phyloP scores from a whole-genome alignment of 495 filamentous ascomycete species.

The Daldinia vernicosa region DNA sequence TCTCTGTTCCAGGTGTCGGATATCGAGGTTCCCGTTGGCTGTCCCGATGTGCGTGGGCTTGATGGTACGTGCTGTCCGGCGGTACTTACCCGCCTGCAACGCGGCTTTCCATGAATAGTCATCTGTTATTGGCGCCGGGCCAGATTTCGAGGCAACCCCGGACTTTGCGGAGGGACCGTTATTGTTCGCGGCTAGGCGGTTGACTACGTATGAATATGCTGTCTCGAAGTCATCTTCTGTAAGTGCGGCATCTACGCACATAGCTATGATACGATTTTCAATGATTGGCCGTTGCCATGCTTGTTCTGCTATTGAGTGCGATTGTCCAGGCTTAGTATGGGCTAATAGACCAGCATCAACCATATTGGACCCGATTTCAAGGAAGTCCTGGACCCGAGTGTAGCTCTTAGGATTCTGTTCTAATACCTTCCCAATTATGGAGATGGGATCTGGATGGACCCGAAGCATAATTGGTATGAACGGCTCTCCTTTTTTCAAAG shows the following conservation, averaged over 20 bases:
- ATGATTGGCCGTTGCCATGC: slow-evolving; percentile 47
- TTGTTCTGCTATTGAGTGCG: background rate
- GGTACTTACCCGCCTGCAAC: slow-evolving; percentile 84
- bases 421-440: slow-evolving; percentile 83
- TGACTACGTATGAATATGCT: slow-evolving; percentile 94
- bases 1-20: slow-evolving; percentile 78
- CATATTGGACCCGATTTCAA: slow-evolving; percentile 79
- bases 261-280: slow-evolving; percentile 78
- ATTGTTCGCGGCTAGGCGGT: slow-evolving; percentile 55
- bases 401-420: slow-evolving; percentile 88
- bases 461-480: slow-evolving; percentile 92
- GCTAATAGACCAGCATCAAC: slow-evolving; percentile 71
- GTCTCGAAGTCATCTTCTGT: slow-evolving; percentile 93
- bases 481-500: slow-evolving; percentile 88
- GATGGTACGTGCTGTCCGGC: slow-evolving; percentile 57
- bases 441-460: slow-evolving; percentile 84
- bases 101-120: slow-evolving; percentile 93
- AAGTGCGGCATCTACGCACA: slow-evolving; percentile 89
- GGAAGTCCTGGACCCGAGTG: slow-evolving; percentile 83
- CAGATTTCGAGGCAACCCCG: background rate
- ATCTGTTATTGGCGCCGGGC: slow-evolving; percentile 56
- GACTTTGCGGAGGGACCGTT: slow-evolving; percentile 31
- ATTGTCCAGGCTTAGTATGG: slow-evolving; percentile 36
- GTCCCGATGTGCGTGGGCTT: slow-evolving; percentile 63
- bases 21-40: slow-evolving; percentile 60